Evolutionary conservation across 2,329 filamentous ascomycete species (phyloP).

Genomic region (Colletotrichum sp.): DNA sequence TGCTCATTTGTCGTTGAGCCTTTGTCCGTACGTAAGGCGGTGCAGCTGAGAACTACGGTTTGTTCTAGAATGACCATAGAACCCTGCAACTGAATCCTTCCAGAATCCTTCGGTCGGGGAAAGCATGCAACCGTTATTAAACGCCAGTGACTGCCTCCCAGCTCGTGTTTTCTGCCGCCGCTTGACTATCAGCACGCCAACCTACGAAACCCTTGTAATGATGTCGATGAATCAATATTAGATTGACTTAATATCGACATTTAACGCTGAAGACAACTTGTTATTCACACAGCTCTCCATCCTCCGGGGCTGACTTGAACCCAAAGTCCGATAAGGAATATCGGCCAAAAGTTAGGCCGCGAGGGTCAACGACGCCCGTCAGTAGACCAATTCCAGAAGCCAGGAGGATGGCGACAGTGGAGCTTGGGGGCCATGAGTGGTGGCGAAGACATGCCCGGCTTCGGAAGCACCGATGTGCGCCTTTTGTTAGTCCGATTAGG

Average conservation of each 20-base stretch:
- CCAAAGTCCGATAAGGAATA: neutral
- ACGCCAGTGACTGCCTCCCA: neutral
- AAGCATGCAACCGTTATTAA: neutral
- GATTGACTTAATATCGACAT: fast-evolving
- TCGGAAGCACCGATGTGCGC: neutral
- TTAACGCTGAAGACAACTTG: neutral
- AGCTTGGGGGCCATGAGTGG: neutral
- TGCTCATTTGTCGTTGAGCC: neutral
- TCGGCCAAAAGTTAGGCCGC: fast-evolving
- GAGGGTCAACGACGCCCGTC: neutral
- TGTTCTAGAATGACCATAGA: neutral
- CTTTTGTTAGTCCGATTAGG: neutral
- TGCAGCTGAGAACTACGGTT: neutral
- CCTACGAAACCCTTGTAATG: neutral
- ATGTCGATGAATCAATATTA: neutral
- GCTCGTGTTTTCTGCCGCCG: neutral
- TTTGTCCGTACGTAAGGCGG: neutral
- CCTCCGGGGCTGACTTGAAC: neutral
- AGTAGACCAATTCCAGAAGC: neutral
- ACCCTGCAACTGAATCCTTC: neutral
- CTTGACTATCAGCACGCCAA: neutral
- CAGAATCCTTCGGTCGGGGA: neutral
- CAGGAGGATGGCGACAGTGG: neutral
- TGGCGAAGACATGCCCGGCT: neutral
- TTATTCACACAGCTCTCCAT: neutral